Conservation (phyloP, 2,329 filamentous ascomycete genomes). For the Pseudogymnoascus verrucosus region DNA sequence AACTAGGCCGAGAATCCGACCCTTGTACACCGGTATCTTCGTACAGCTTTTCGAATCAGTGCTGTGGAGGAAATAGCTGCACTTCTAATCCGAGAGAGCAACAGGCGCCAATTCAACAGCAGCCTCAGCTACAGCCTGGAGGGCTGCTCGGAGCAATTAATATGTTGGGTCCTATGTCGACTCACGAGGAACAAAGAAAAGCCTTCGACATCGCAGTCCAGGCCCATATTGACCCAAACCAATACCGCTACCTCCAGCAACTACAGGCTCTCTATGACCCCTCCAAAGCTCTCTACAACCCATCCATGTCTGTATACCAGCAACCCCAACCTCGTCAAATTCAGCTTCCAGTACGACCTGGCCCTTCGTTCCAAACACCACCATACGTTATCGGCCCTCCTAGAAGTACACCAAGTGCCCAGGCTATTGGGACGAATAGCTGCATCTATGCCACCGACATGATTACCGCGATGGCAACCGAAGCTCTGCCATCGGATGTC, state of each 20-base stretch:
- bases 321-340: background rate
- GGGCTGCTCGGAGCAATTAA: background rate
- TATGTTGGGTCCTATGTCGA: background rate
- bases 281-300: background rate
- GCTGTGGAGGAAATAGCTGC: background rate
- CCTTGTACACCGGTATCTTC: background rate
- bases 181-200: conserved; percentile 2
- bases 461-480: conserved; percentile 35
- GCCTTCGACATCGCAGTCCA: background rate
- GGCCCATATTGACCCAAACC: background rate
- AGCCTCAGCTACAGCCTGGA: background rate
- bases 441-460: conserved; percentile 36
- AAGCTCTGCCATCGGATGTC: conserved; percentile 29
- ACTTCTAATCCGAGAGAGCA: conserved; percentile 2
- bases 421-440: conserved; percentile 17
- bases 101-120: background rate
- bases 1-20: background rate
- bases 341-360: background rate
- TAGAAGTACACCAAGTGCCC: background rate
- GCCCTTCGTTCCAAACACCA: background rate
- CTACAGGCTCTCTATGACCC: background rate
- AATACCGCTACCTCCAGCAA: conserved; percentile 1
- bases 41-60: background rate
- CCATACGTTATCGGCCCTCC: background rate
- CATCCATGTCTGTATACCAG: background rate